A percentile compares a stretch with the other conserved stretches of the same genome.
Evolutionary conservation across 108 stramenopile species (phyloP).

Genomic region (Seminavis robusta): DNA sequence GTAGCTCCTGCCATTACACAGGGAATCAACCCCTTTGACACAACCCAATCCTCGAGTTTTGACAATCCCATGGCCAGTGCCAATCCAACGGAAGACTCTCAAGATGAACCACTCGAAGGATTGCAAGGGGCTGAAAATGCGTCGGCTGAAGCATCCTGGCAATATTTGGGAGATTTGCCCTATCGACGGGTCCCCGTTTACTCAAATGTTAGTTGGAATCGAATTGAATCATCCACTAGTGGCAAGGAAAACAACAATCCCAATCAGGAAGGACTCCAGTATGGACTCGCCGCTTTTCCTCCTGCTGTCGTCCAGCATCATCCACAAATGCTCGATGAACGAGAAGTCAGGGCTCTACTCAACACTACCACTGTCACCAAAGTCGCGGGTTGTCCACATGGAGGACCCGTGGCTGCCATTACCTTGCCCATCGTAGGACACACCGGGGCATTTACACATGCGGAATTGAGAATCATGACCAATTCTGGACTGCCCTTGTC

Average conservation of each 20-base stretch:
- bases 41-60: too few relatives aligned
- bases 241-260: neutral
- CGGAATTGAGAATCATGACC: constrained; percentile 69
- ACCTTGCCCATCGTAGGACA: constrained; percentile 51
- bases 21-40: too few relatives aligned
- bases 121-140: constrained; percentile 12
- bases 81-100: too few relatives aligned
- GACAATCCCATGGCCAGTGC: too few relatives aligned
- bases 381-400: constrained; percentile 77
- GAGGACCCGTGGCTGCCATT: constrained; percentile 74
- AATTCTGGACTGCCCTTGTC: constrained; percentile 57
- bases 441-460: constrained; percentile 29
- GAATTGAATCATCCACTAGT: neutral
- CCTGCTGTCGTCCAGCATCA: constrained; percentile 25
- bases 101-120: constrained; percentile 9
- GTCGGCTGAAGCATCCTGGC: constrained; percentile 66
- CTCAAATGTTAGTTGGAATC: constrained; percentile 60
- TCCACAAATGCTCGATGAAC: constrained; percentile 25
- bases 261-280: constrained; percentile 8
- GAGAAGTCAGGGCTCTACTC: constrained; percentile 49
- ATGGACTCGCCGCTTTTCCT: constrained; percentile 43
- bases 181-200: constrained; percentile 72
- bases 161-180: constrained; percentile 81
- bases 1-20: too few relatives aligned
- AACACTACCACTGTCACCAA: constrained; percentile 66